These are phyloP conservation scores for Vitis amurensis DNA, from an alignment of 164 flowering plant species.

Conservation along the genomic window DNA sequence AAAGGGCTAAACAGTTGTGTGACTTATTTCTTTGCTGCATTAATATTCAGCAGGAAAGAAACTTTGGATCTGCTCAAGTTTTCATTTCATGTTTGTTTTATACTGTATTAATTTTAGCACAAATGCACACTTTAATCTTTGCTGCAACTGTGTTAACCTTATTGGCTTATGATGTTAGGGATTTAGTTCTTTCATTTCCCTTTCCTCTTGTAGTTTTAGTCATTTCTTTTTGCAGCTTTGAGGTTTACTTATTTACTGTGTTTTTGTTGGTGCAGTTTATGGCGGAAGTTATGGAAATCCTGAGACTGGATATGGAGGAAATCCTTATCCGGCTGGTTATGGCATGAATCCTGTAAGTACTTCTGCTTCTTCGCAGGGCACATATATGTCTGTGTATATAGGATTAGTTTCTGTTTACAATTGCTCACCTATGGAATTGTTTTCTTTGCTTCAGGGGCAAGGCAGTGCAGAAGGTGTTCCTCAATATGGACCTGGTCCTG, in stretches of 20 bases:
- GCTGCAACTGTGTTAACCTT: too few relatives aligned
- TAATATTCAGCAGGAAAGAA: too few relatives aligned
- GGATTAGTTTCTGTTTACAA: background rate
- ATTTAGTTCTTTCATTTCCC: too few relatives aligned
- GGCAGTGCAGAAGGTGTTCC: constrained; percentile 1
- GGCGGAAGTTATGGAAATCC: constrained; percentile 5
- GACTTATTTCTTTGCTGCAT: too few relatives aligned
- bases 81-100: too few relatives aligned
- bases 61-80: too few relatives aligned
- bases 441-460: background rate
- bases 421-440: background rate
- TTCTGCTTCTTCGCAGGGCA: background rate
- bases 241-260: background rate
- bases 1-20: too few relatives aligned
- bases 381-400: background rate
- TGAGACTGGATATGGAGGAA: background rate
- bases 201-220: background rate
- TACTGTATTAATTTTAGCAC: too few relatives aligned
- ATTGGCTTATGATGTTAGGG: too few relatives aligned
- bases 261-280: background rate
- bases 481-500: constrained; percentile 8
- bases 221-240: background rate
- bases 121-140: too few relatives aligned
- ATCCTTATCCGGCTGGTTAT: constrained; percentile 4
- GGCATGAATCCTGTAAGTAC: constrained; percentile 5